Percentiles rank a stretch among this genome's conserved stretches.
These are phyloP conservation scores for Centaurea solstitialis DNA, from an alignment of 129 eudicot genomes.

Conservation along the genomic window DNA sequence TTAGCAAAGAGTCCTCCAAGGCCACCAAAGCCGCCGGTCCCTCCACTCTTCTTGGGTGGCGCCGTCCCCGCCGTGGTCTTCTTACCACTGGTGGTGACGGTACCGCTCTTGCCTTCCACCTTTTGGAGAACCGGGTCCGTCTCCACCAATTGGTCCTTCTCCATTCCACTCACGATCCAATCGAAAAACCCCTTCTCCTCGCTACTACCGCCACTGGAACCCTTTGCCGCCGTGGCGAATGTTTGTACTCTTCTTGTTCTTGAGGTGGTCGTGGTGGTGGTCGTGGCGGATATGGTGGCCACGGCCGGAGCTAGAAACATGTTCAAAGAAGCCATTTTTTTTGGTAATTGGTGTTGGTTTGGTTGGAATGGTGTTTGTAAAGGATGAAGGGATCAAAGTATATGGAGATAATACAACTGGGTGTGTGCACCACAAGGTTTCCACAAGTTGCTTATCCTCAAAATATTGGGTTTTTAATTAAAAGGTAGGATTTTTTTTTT, in stretches of 20 bases:
- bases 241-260: constrained; percentile 47
- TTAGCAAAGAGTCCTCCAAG: constrained; percentile 44
- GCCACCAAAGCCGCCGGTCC: constrained; percentile 37
- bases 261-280: constrained; percentile 6
- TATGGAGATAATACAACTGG: constrained; percentile 33
- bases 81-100: not conserved
- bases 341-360: constrained; percentile 9
- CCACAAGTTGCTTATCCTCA: constrained; percentile 47
- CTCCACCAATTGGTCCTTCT: constrained; percentile 37
- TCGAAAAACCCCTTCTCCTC: constrained; percentile 57
- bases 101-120: constrained; percentile 46
- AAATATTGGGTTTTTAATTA: not conserved
- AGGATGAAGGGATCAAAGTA: constrained; percentile 24
- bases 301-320: constrained; percentile 43
- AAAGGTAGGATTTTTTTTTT: too few species aligned
- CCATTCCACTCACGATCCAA: constrained; percentile 36
- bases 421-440: constrained; percentile 40
- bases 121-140: constrained; percentile 53
- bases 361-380: constrained; percentile 26
- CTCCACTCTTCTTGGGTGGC: constrained; percentile 34
- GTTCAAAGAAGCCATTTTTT: constrained; percentile 44
- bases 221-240: constrained; percentile 52
- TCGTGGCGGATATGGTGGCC: constrained; percentile 19
- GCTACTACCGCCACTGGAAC: constrained; percentile 30
- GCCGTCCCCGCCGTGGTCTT: constrained; percentile 24